Evolutionary conservation across 225 moss, liverwort and hornwort species (phyloP).

Genomic region (Asterella californica): DNA sequence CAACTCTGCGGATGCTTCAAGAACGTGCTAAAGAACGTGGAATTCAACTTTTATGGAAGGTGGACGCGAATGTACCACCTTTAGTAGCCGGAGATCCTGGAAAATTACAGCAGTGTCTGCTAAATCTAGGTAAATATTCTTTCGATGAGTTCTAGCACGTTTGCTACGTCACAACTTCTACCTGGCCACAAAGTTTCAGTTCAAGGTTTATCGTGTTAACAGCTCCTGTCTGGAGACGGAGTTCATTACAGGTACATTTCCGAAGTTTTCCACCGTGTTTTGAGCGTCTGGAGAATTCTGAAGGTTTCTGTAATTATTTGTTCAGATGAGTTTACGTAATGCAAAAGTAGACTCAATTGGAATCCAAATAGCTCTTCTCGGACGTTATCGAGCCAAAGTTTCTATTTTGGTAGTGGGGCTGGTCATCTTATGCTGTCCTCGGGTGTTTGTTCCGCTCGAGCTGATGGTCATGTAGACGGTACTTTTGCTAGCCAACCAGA

Average conservation of each 20-base stretch:
- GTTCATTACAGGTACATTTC: background rate
- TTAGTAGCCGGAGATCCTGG: conserved; percentile 69
- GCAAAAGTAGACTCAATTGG: no score
- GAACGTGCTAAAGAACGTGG: conserved; percentile 65
- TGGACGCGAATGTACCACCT: conserved; percentile 64
- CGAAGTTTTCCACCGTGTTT: background rate
- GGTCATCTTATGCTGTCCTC: background rate
- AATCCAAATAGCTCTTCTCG: background rate
- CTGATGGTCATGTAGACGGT: background rate
- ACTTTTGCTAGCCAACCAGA: background rate
- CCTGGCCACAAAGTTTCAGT: background rate
- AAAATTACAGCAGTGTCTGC: conserved; percentile 82
- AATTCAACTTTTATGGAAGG: conserved; percentile 65
- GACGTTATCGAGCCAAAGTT: background rate
- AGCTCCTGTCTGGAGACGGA: background rate
- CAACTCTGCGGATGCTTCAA: conserved; percentile 85
- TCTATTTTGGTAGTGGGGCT: background rate
- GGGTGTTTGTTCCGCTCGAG: background rate
- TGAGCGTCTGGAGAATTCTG: background rate
- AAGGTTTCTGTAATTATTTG: background rate
- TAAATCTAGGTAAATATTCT: conserved; percentile 60
- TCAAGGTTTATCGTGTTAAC: background rate
- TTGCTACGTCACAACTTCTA: background rate
- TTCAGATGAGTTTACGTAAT: background rate
- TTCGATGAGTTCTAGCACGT: background rate